Evolutionary conservation across 2,329 filamentous ascomycete species (phyloP).

Genomic region (Aureobasidium sp.): DNA sequence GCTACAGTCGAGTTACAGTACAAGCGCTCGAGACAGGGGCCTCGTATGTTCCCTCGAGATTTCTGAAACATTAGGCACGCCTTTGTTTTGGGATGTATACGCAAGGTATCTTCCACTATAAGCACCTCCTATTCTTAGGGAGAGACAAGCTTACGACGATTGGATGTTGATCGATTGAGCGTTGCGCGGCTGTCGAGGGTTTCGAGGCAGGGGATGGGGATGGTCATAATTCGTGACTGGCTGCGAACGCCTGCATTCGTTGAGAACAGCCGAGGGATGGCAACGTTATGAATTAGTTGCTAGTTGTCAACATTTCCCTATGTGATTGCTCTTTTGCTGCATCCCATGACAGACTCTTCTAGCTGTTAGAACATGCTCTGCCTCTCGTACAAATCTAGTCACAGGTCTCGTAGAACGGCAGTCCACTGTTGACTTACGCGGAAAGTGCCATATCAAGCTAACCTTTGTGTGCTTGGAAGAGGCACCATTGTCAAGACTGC

Average conservation of each 20-base stretch:
- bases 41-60: neutral
- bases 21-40: neutral
- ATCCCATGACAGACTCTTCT: neutral
- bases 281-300: neutral
- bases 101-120: neutral
- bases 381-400: too few relatives aligned
- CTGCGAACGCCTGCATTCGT: neutral
- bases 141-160: neutral
- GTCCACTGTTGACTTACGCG: too few relatives aligned
- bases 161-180: neutral
- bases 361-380: too few relatives aligned
- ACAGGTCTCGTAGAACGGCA: too few relatives aligned
- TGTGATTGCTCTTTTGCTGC: too few relatives aligned
- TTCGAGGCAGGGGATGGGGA: neutral
- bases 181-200: neutral
- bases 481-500: too few relatives aligned
- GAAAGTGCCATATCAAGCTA: too few relatives aligned
- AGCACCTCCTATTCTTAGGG: neutral
- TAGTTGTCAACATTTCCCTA: neutral
- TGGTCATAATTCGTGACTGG: neutral
- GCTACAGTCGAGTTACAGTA: neutral
- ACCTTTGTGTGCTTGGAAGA: too few relatives aligned
- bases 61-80: neutral
- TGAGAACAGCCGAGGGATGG: neutral
- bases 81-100: neutral